Evolutionary conservation across 2,329 filamentous ascomycete genomes (phyloP), one percentile per base, ranked within the genome.

Genomic region (Elsinoe fawcettii): DNA sequence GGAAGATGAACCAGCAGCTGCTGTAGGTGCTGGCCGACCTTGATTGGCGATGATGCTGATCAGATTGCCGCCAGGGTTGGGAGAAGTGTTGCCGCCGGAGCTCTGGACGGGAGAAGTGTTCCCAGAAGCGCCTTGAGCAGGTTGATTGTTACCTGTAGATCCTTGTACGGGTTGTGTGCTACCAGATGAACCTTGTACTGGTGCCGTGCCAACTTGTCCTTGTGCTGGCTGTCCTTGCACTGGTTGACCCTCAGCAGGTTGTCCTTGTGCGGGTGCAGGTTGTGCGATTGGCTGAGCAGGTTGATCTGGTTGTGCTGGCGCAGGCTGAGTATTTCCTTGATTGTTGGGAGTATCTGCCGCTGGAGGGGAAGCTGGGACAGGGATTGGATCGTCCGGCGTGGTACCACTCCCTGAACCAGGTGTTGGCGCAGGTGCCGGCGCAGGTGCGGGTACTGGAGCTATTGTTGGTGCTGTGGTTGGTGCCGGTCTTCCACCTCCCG

Each of bases 1-100:
- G 20, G 8, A 12, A 27, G 41, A 46, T 14, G 41, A 27, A 20
- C 41, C 41, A 4, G 41, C 9, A 25, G 41, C 41, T 14, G 49
- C 8, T 20, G 46, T 32, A 5, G 49, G 49, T 14, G 49, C 32
- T 9, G 49, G 39, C 20, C 25, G 53, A 22, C 36, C 53, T 44
- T 46, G 53, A 11, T 55, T 32, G 34, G 36, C 53, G 25, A 55
- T 53, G 32, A 53, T 53, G 49, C 34, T 53, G 49, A 53, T 53
- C 12, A 53, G n/a, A 27, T 53, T 53, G 16, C 30, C 32, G 30
- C 30, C 49, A 7, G 32, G 30, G 11, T 53, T 53, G 16, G 49
- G 30, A 7, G 30, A 37, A 14, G 30, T 25, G 41, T 46, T 46
- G 41, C 41, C 11, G 8, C 41, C 25, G 41, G 41, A 46, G 14